Evolutionary conservation across 768 basidiomycete species (phyloP), one percentile per base, ranked within the genome.

Genomic region (Boletus coccyginus): DNA sequence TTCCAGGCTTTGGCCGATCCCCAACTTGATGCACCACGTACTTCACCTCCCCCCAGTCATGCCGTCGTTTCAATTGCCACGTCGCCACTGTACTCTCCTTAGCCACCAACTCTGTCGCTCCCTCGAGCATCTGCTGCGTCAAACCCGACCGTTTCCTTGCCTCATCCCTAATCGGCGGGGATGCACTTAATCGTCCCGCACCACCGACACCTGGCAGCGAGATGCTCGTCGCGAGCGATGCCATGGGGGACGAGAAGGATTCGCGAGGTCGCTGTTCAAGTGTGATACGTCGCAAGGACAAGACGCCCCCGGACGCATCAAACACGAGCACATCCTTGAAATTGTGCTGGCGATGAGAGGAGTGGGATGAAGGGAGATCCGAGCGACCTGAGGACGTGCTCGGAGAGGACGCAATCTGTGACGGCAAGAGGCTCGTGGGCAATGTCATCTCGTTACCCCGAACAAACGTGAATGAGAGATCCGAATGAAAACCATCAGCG

Each of bases 281-380:
- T 3, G 71, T 69, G 46, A 89, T 67, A 2, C 87, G 72, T 27
- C 84, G 75, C 44, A 90, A 70, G 0, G 81, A 80, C 21, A 90
- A 73, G 4, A 78, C 70, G 0, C 81, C 81, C 40, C 83, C 81
- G 1, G 68, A 69, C 0, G 86, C 82, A 63, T 90, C 86, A 62
- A 91, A 89, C 3, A 90, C 62, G 17, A 90, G 76, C 4, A 89
- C 57, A 53, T 91, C 88, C 66, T 87, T 87, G 60, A 78, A 81
- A 56, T 83, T 83, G 13, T 75, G 73, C 17, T 73, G 68, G 7
- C 66, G 72, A 51, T 62, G 70, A 39, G 56, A 72, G 27, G 58
- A 74, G 65, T 69, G 57, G 52, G 70, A 33, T 6, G 66, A 52
- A 2, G 68, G 61, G 11, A 68, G 65, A 43, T 63, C 69, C 3